Conservation (phyloP, 257 asterid genomes). For the Eustoma russellianum region DNA sequence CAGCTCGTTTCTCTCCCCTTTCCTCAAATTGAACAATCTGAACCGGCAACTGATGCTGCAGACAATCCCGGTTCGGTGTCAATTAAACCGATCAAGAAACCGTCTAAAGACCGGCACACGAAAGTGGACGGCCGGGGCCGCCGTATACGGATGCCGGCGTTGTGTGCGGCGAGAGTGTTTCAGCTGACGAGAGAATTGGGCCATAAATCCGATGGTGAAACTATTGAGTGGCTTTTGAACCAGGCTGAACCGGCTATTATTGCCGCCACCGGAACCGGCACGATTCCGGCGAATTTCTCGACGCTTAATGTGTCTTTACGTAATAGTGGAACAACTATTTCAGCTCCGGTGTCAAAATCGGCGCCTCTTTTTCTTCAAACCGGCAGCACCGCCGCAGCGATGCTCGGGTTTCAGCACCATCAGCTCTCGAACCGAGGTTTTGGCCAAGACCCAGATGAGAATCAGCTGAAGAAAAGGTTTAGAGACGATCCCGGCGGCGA, state of each 20-base stretch:
- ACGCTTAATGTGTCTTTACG: slow-evolving; percentile 55
- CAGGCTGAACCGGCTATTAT: slow-evolving; percentile 82
- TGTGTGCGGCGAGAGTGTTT: slow-evolving; percentile 77
- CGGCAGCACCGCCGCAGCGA: slow-evolving; percentile 43
- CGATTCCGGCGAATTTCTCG: slow-evolving; percentile 64
- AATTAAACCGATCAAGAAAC: slow-evolving; percentile 29
- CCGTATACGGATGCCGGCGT: slow-evolving; percentile 84
- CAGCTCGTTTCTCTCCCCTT: too few species aligned
- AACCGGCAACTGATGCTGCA: too few species aligned
- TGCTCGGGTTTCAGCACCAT: slow-evolving; percentile 62
- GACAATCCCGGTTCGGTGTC: too few species aligned
- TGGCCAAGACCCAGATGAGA: slow-evolving; percentile 32
- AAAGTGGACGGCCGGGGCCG: slow-evolving; percentile 81
- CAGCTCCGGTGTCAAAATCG: slow-evolving; percentile 49
- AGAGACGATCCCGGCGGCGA: slow-evolving; percentile 67
- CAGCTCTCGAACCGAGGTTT: slow-evolving; percentile 14
- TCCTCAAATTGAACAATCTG: too few species aligned
- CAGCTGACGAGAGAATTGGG: slow-evolving; percentile 65
- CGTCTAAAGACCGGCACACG: slow-evolving; percentile 77
- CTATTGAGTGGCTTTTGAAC: slow-evolving; percentile 68
- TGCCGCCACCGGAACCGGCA: slow-evolving; percentile 78
- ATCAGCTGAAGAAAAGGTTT: slow-evolving; percentile 55
- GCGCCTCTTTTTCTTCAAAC: slow-evolving; percentile 26
- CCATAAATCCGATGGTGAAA: slow-evolving; percentile 70
- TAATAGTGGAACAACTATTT: slow-evolving; percentile 54